Percentiles rank a stretch among this genome's conserved stretches.
phyloP scores from a whole-genome alignment of 768 basidiomycete species.

The Psilocybe tampanensis region DNA sequence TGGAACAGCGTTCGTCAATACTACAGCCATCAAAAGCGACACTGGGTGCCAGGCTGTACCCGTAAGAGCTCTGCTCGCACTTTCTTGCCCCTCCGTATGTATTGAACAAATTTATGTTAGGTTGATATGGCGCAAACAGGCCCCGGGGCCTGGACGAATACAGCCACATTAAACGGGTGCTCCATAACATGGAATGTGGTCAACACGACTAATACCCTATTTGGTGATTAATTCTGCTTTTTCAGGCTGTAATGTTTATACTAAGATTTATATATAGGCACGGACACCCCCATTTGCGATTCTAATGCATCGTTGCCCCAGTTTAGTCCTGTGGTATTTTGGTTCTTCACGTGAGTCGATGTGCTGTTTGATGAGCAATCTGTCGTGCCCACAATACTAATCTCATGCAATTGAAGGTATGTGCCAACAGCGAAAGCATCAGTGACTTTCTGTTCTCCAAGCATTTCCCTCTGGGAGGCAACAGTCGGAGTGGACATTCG shows the following conservation, averaged over 20 bases:
- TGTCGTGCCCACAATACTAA: background rate
- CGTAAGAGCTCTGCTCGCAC: slow-evolving; percentile 31
- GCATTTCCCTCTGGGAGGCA: slow-evolving; percentile 46
- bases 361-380: background rate
- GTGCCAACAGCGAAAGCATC: slow-evolving; percentile 39
- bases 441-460: slow-evolving; percentile 50
- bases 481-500: slow-evolving; percentile 45
- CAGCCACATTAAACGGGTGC: slow-evolving; percentile 41
- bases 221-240: slow-evolving; percentile 33
- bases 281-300: slow-evolving; percentile 31
- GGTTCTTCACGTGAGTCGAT: slow-evolving; percentile 48
- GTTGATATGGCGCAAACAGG: slow-evolving; percentile 35
- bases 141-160: slow-evolving; percentile 45
- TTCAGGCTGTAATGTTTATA: background rate
- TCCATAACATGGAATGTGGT: slow-evolving; percentile 41
- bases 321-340: slow-evolving; percentile 55
- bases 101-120: slow-evolving; percentile 18
- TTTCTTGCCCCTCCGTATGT: background rate
- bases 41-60: slow-evolving; percentile 42
- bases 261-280: slow-evolving; percentile 21
- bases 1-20: slow-evolving; percentile 51
- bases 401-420: slow-evolving; percentile 23
- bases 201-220: slow-evolving; percentile 39
- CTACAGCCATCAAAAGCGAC: slow-evolving; percentile 47
- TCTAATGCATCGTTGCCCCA: slow-evolving; percentile 26